These are phyloP conservation scores for Leccinum longicurvipes DNA, from an alignment of 768 basidiomycete species.

Conservation along the genomic window DNA sequence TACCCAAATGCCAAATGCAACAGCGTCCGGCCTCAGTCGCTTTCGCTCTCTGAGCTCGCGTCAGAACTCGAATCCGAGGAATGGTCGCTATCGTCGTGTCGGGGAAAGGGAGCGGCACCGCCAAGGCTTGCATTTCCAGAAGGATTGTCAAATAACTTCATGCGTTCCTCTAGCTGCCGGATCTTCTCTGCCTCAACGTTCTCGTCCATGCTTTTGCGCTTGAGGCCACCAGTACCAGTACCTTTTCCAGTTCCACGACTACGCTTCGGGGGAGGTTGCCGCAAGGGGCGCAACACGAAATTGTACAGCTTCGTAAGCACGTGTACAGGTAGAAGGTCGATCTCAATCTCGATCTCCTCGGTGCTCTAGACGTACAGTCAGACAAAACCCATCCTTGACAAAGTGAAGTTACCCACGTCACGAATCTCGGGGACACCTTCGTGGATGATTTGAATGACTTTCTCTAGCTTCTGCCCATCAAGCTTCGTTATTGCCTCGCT, in stretches of 20 bases:
- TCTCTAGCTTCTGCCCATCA: constrained; percentile 79
- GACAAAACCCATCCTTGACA: constrained; percentile 2
- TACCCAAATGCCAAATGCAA: constrained; percentile 14
- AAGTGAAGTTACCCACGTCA: constrained; percentile 61
- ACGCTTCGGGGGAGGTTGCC: constrained; percentile 63
- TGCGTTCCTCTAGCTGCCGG: constrained; percentile 81
- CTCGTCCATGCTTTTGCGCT: constrained; percentile 96
- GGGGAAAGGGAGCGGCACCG: constrained; percentile 33
- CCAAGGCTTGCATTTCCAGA: constrained; percentile 37
- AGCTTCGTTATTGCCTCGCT: constrained; percentile 90
- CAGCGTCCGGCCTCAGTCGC: constrained; percentile 50
- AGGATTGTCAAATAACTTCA: constrained; percentile 75
- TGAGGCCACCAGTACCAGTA: constrained; percentile 83
- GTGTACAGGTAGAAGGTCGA: constrained; percentile 81
- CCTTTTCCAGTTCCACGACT: constrained; percentile 65
- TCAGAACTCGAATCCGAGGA: constrained; percentile 80
- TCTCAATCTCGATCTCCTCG: constrained; percentile 98
- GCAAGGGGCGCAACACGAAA: constrained; percentile 81
- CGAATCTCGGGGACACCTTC: constrained; percentile 91
- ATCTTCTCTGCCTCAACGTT: constrained; percentile 96
- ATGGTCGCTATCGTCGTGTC: constrained; percentile 58
- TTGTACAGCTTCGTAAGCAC: constrained; percentile 95
- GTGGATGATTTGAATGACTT: constrained; percentile 93
- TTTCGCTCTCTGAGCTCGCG: constrained; percentile 82
- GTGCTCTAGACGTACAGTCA: constrained; percentile 58